A percentile compares a stretch with the other conserved stretches of the same genome.
phyloP scores from a whole-genome alignment of 1,139 yeast species.

The Casaregolazyma lundiana region DNA sequence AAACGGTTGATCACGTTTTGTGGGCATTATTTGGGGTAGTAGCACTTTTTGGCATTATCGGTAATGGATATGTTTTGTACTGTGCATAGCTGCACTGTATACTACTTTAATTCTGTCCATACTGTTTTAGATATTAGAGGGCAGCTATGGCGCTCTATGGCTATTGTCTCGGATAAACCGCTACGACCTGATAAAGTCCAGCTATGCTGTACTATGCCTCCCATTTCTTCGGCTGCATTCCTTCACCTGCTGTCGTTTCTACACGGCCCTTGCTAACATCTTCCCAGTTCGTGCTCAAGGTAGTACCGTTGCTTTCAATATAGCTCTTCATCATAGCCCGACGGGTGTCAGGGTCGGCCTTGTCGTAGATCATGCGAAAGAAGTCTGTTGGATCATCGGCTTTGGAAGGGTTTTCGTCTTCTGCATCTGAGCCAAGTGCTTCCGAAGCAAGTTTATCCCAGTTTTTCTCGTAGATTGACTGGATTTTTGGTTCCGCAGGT shows the following conservation, averaged over 20 bases:
- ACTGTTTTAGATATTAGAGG: no score
- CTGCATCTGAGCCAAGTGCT: conserved; percentile 37
- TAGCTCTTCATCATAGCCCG: conserved; percentile 98
- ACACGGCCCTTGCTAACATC: conserved; percentile 68
- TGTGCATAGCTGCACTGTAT: no score
- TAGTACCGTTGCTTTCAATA: conserved; percentile 91
- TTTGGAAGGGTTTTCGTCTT: conserved; percentile 34
- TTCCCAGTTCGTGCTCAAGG: conserved; percentile 91
- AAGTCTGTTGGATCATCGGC: conserved; percentile 58
- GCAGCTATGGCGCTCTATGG: neutral
- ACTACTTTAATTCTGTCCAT: no score
- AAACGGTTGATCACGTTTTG: conserved; percentile 63
- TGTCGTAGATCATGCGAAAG: conserved; percentile 67
- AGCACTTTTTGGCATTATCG: no score
- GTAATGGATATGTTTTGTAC: no score
- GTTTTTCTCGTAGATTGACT: conserved; percentile 38
- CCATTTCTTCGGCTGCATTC: conserved; percentile 41
- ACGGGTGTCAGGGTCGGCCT: conserved; percentile 81
- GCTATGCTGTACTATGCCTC: conserved; percentile 6
- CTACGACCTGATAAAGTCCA: conserved; percentile 9
- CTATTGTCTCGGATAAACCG: neutral
- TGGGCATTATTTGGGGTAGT: conserved; percentile 32
- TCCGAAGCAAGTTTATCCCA: conserved; percentile 60
- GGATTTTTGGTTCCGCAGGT: neutral
- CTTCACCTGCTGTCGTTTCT: conserved; percentile 72